Evolutionary conservation across 768 basidiomycete species (phyloP).

Genomic region (Russula sp.): DNA sequence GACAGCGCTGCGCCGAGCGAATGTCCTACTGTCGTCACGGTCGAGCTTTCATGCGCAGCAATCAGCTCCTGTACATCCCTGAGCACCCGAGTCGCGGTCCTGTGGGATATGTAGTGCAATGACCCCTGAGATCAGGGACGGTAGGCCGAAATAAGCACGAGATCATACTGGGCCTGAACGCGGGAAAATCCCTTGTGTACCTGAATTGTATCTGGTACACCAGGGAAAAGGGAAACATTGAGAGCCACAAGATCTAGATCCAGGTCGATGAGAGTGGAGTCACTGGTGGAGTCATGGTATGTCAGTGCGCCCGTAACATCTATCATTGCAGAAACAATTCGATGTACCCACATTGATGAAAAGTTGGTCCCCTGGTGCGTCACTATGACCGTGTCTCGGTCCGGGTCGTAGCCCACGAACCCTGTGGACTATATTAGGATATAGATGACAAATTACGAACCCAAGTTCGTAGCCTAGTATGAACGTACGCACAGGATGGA

Average conservation of each 20-base stretch:
- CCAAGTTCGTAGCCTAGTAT: background rate
- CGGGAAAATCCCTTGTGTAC: slow-evolving; percentile 51
- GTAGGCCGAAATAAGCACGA: background rate
- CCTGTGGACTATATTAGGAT: background rate
- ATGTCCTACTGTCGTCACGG: slow-evolving; percentile 34
- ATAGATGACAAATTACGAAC: background rate
- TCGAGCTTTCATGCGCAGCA: slow-evolving; percentile 31
- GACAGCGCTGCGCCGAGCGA: slow-evolving; percentile 25
- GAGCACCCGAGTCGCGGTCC: slow-evolving; percentile 40
- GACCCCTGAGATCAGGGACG: too few relatives aligned
- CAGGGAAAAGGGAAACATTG: slow-evolving; percentile 47
- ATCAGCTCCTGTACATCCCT: slow-evolving; percentile 37
- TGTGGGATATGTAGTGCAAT: background rate
- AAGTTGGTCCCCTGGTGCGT: slow-evolving; percentile 52
- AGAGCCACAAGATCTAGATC: slow-evolving; percentile 29
- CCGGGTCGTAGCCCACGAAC: slow-evolving; percentile 46
- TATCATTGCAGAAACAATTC: background rate
- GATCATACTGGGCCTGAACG: slow-evolving; percentile 35
- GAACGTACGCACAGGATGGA: background rate
- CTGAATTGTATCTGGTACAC: slow-evolving; percentile 35
- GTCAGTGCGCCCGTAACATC: background rate
- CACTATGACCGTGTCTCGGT: slow-evolving; percentile 43
- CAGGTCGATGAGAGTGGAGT: slow-evolving; percentile 39
- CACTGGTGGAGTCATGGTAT: background rate
- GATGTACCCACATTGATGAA: background rate